Conservation (phyloP, 805 yeast species). For the Yarrowia alimentaria region DNA sequence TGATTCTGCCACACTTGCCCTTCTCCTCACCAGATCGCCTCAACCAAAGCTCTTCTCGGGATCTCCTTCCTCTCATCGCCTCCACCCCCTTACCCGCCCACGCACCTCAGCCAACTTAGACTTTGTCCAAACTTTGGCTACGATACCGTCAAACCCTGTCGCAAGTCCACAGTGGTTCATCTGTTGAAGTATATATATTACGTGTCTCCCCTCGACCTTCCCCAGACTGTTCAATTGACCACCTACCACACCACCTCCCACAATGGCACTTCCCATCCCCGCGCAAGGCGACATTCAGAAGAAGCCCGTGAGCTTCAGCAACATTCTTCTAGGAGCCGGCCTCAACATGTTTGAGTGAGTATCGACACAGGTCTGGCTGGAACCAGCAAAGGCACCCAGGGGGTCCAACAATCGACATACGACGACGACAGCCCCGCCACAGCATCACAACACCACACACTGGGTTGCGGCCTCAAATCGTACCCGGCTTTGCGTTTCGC, state of each 20-base stretch:
- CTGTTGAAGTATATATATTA: slow-evolving; percentile 22
- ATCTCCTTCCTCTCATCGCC: slow-evolving; percentile 1
- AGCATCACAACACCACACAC: no score
- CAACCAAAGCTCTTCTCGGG: no score
- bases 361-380: neutral
- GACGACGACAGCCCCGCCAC: no score
- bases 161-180: no score
- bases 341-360: slow-evolving; percentile 75
- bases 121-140: slow-evolving; percentile 21
- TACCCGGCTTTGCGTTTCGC: no score
- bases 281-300: slow-evolving; percentile 51
- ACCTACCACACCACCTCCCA: neutral
- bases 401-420: no score
- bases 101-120: slow-evolving; percentile 3
- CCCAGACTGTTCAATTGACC: no score
- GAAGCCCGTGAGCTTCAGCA: slow-evolving; percentile 84
- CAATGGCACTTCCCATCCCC: slow-evolving; percentile 19
- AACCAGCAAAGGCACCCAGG: neutral
- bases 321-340: slow-evolving; percentile 90
- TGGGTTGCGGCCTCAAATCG: no score
- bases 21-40: no score
- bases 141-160: slow-evolving; percentile 18
- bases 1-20: no score
- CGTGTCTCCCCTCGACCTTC: no score
- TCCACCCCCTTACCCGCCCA: slow-evolving; percentile 10